A percentile compares a stretch with the other conserved stretches of the same genome.
These are phyloP conservation scores for Beauveria pseudobassiana DNA, from an alignment of 2,329 filamentous ascomycete species.

Conservation along the genomic window DNA sequence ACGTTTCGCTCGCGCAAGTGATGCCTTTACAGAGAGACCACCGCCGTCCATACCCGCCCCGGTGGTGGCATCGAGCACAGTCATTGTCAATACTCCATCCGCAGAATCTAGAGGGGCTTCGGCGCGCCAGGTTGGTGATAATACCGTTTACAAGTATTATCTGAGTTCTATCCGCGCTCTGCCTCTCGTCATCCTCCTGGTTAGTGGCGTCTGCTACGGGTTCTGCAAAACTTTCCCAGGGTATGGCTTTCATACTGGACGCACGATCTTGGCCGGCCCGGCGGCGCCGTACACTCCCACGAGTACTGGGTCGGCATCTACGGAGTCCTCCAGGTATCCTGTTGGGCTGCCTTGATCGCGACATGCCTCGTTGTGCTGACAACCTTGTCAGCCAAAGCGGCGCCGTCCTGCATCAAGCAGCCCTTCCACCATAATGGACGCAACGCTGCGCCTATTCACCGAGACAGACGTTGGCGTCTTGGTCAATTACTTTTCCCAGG, in stretches of 20 bases:
- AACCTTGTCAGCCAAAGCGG: conserved; percentile 2
- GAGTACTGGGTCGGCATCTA: neutral
- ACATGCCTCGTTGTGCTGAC: conserved; percentile 15
- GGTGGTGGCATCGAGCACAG: no score
- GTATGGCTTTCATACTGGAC: conserved; percentile 29
- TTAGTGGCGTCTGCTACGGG: conserved; percentile 9
- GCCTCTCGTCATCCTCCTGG: conserved; percentile 1
- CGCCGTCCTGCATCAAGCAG: conserved; percentile 17
- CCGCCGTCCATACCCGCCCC: no score
- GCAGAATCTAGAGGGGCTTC: neutral
- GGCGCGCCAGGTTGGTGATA: conserved; percentile 13
- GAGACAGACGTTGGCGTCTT: conserved; percentile 26
- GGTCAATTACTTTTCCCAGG: conserved; percentile 30
- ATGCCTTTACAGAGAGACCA: no score
- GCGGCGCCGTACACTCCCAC: conserved; percentile 8
- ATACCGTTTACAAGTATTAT: conserved; percentile 20
- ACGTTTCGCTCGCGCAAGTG: no score
- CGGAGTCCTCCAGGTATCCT: neutral
- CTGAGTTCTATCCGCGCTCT: conserved; percentile 13
- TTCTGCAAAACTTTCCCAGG: conserved; percentile 16
- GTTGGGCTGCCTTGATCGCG: neutral
- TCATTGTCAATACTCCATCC: neutral
- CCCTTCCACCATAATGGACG: conserved; percentile 19
- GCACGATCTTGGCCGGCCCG: conserved; percentile 11
- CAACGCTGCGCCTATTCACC: conserved; percentile 27